These are phyloP conservation scores for Dendrobium chrysotoxum DNA, from an alignment of 106 monocot species.

Conservation along the genomic window DNA sequence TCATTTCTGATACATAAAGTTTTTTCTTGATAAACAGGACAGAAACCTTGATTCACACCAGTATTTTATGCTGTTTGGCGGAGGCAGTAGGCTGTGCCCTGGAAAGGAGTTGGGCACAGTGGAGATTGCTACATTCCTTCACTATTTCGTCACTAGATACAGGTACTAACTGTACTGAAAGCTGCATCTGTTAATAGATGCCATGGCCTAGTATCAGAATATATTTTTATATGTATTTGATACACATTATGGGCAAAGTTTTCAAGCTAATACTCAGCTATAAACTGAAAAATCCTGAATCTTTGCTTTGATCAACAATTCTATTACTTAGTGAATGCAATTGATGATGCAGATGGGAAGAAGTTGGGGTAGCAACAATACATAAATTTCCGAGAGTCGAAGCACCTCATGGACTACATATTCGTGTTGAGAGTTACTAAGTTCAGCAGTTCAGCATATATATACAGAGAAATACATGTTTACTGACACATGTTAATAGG, in stretches of 20 bases:
- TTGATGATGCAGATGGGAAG: conserved; percentile 47
- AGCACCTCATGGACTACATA: conserved; percentile 47
- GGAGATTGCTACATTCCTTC: conserved; percentile 66
- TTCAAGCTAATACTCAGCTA: no score
- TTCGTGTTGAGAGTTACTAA: conserved; percentile 22
- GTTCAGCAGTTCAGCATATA: neutral
- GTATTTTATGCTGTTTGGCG: conserved; percentile 67
- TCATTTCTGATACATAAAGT: neutral
- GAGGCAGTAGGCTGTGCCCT: conserved; percentile 62
- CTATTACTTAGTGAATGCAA: neutral
- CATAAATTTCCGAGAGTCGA: conserved; percentile 64
- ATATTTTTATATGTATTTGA: no score
- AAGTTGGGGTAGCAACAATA: conserved; percentile 43
- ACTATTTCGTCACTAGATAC: conserved; percentile 70
- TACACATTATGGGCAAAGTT: no score
- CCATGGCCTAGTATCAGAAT: neutral
- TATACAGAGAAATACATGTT: neutral
- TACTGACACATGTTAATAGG: neutral
- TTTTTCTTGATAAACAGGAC: conserved; percentile 20
- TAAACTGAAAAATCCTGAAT: neutral
- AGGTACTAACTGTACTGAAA: conserved; percentile 26
- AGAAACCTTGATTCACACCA: conserved; percentile 54
- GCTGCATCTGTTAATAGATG: neutral
- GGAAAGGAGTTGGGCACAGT: conserved; percentile 72
- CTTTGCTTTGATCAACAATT: neutral